Conservation (phyloP, 176 grass and related monocot genomes). For the Alopecurus myosuroides region DNA sequence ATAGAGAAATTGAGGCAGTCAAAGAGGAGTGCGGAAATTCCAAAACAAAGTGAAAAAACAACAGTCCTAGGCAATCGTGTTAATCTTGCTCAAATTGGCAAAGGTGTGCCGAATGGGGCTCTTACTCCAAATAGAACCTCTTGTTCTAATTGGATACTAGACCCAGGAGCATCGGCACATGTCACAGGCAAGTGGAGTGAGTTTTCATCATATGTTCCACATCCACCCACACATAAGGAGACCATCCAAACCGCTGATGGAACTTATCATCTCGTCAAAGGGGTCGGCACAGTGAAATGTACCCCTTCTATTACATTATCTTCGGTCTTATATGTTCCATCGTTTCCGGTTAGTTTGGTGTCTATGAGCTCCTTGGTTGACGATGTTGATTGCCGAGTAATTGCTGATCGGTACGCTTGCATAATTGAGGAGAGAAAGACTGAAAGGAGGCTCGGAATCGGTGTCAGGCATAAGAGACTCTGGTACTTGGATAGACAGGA, state of each 20-base stretch:
- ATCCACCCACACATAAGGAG: neutral
- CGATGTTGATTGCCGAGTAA: neutral
- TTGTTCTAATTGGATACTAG: neutral
- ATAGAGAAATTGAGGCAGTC: neutral
- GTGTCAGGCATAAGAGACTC: too few relatives aligned
- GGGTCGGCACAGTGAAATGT: neutral
- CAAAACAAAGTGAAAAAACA: neutral
- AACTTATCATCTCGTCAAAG: neutral
- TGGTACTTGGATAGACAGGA: too few relatives aligned
- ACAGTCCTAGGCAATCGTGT: neutral
- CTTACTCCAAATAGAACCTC: neutral
- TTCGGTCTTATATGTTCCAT: neutral
- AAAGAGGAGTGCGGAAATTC: neutral
- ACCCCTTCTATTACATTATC: neutral
- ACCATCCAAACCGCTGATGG: neutral
- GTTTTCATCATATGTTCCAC: neutral
- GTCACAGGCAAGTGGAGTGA: neutral
- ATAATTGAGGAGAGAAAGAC: neutral
- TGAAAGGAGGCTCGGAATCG: neutral
- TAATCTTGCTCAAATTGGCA: neutral
- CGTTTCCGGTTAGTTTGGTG: neutral
- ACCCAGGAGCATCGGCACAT: neutral
- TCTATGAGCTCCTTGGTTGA: neutral
- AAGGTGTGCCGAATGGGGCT: neutral
- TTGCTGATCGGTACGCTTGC: neutral